Conservation (phyloP, 192 early-diverging fungal species). For the Thamnidium elegans region DNA sequence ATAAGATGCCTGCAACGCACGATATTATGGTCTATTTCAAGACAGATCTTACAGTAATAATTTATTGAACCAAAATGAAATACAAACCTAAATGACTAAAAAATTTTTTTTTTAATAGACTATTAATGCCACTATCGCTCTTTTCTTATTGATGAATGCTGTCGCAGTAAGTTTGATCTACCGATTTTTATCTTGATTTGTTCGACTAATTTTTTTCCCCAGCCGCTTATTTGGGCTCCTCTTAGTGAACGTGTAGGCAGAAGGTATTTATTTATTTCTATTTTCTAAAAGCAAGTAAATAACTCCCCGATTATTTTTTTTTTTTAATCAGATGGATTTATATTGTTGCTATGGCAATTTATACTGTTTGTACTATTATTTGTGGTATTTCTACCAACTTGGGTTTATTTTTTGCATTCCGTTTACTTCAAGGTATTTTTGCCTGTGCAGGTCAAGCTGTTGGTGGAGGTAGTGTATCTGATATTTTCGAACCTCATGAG, state of each 20-base stretch:
- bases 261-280: constrained; percentile 13
- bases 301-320: too few relatives aligned
- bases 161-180: constrained; percentile 1
- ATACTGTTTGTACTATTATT: constrained; percentile 24
- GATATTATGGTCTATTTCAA: constrained; percentile 18
- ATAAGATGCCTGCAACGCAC: constrained; percentile 22
- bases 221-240: constrained; percentile 28
- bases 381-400: constrained; percentile 30
- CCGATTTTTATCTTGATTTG: not conserved
- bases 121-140: constrained; percentile 24
- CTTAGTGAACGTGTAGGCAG: constrained; percentile 27
- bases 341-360: constrained; percentile 26
- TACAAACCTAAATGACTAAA: not conserved
- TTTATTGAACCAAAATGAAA: not conserved
- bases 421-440: constrained; percentile 33
- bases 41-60: constrained; percentile 15
- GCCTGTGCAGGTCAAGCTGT: constrained; percentile 29
- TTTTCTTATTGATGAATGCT: constrained; percentile 19
- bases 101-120: not conserved
- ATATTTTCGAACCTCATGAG: constrained; percentile 33
- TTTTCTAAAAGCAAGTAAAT: not conserved
- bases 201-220: not conserved
- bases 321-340: constrained; percentile 32
- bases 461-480: constrained; percentile 38
- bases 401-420: constrained; percentile 30